Conservation (phyloP, 257 asterid genomes). For the Mitragyna speciosa region DNA sequence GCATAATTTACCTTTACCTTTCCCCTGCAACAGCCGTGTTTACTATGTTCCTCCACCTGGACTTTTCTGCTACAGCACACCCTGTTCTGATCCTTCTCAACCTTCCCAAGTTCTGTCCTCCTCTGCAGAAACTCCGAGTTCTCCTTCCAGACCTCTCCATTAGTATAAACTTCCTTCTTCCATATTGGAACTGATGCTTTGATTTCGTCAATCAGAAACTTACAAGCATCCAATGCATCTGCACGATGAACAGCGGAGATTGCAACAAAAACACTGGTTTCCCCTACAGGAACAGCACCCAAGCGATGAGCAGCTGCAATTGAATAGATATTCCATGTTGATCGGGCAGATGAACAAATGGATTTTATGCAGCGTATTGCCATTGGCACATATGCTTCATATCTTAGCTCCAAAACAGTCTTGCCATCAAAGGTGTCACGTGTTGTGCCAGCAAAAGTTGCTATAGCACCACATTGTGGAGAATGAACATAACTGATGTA, state of each 20-base stretch:
- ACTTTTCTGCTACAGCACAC: constrained; percentile 41
- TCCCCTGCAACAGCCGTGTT: constrained; percentile 49
- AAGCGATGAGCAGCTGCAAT: constrained; percentile 80
- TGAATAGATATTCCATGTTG: constrained; percentile 61
- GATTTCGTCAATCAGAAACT: constrained; percentile 81
- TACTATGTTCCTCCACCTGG: constrained; percentile 34
- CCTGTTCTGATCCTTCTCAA: constrained; percentile 10
- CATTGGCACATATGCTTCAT: constrained; percentile 93
- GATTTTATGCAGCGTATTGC: constrained; percentile 75
- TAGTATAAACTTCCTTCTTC: constrained; percentile 93
- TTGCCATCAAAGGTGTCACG: constrained; percentile 85
- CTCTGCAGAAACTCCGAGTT: constrained; percentile 77
- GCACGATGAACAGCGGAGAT: constrained; percentile 73
- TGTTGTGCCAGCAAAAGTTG: constrained; percentile 92
- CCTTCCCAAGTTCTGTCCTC: constrained; percentile 48
- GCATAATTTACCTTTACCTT: constrained; percentile 52
- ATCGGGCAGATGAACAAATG: constrained; percentile 77
- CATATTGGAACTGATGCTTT: constrained; percentile 93
- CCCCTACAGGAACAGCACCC: constrained; percentile 87
- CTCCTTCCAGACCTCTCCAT: constrained; percentile 98
- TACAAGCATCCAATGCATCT: constrained; percentile 85
- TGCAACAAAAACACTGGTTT: constrained; percentile 81
- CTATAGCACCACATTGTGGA: constrained; percentile 85
- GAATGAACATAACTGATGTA: constrained; percentile 67
- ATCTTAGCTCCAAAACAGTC: constrained; percentile 70